Conservation (phyloP, 1,284 basidiomycete species). For the Ustilago loliicola region DNA sequence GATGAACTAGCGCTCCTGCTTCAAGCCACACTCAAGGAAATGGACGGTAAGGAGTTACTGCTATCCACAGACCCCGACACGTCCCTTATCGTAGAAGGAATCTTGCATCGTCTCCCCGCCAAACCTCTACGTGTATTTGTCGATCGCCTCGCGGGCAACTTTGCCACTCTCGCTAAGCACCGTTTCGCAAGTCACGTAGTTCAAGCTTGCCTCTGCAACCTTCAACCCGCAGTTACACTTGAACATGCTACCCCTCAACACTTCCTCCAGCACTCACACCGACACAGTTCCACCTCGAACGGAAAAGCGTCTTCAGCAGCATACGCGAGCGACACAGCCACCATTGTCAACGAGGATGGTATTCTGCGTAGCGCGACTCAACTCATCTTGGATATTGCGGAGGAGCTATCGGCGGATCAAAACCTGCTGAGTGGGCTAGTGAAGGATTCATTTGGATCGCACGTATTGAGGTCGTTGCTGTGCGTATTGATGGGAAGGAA, state of each 20-base stretch:
- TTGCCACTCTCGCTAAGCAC: slow-evolving; percentile 55
- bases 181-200: slow-evolving; percentile 68
- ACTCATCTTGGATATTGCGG: slow-evolving; percentile 52
- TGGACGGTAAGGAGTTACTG: slow-evolving; percentile 64
- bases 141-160: slow-evolving; percentile 64
- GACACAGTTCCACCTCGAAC: neutral
- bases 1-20: slow-evolving; percentile 60
- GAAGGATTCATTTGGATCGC: slow-evolving; percentile 59
- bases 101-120: slow-evolving; percentile 51
- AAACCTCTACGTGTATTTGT: slow-evolving; percentile 64
- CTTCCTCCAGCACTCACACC: slow-evolving; percentile 21
- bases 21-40: slow-evolving; percentile 65
- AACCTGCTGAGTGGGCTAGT: slow-evolving; percentile 33
- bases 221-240: slow-evolving; percentile 50
- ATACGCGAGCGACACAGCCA: slow-evolving; percentile 35
- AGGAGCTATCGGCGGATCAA: slow-evolving; percentile 43
- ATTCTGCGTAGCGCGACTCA: slow-evolving; percentile 53
- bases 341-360: slow-evolving; percentile 55
- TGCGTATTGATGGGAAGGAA: slow-evolving; percentile 58
- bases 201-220: slow-evolving; percentile 50
- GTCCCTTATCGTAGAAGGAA: slow-evolving; percentile 63
- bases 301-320: slow-evolving; percentile 29
- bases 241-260: slow-evolving; percentile 32
- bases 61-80: slow-evolving; percentile 67
- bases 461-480: slow-evolving; percentile 62